Percentiles rank a stretch among this genome's conserved stretches.
Conservation (phyloP, 441 rosid species). For the Macaranga tanarius region DNA sequence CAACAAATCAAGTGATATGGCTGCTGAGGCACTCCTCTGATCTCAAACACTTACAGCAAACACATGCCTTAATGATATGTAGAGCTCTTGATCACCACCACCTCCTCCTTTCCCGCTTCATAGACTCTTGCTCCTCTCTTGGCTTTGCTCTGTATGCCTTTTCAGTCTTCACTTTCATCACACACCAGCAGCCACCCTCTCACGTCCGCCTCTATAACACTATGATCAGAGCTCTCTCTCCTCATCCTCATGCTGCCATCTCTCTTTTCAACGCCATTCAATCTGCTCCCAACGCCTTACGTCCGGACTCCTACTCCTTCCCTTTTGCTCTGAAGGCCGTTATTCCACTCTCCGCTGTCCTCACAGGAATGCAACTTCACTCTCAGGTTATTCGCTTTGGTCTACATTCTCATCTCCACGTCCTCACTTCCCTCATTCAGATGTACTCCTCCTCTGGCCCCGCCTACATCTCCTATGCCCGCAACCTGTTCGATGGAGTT, state of each 20-base stretch:
- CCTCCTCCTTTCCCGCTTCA: slow-evolving; percentile 42
- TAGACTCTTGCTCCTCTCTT: slow-evolving; percentile 44
- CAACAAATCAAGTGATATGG: slow-evolving; percentile 2
- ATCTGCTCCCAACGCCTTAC: slow-evolving; percentile 28
- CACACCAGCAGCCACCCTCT: slow-evolving; percentile 21
- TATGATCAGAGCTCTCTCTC: slow-evolving; percentile 49
- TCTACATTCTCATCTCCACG: slow-evolving; percentile 42
- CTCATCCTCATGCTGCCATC: slow-evolving; percentile 43
- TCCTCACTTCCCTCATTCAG: slow-evolving; percentile 52
- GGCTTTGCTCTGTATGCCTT: slow-evolving; percentile 47
- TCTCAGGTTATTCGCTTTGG: slow-evolving; percentile 45
- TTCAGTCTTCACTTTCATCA: slow-evolving; percentile 34
- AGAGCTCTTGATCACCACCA: slow-evolving; percentile 42
- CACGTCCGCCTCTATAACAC: slow-evolving; percentile 46
- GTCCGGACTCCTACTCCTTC: slow-evolving; percentile 62
- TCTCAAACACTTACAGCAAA: slow-evolving; percentile 44
- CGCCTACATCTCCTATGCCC: slow-evolving; percentile 35
- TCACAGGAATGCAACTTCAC: slow-evolving; percentile 56
- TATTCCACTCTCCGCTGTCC: slow-evolving; percentile 33
- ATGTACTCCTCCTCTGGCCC: slow-evolving; percentile 41
- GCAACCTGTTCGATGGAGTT: slow-evolving; percentile 58
- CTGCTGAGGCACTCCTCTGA: slow-evolving; percentile 38
- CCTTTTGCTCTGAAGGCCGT: slow-evolving; percentile 56
- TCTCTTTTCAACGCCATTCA: slow-evolving; percentile 45
- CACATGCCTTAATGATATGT: slow-evolving; percentile 52